Percentiles rank a stretch among this genome's conserved stretches.
phyloP scores from a whole-genome alignment of 106 monocot species.

The Platanthera guangdongensis region DNA sequence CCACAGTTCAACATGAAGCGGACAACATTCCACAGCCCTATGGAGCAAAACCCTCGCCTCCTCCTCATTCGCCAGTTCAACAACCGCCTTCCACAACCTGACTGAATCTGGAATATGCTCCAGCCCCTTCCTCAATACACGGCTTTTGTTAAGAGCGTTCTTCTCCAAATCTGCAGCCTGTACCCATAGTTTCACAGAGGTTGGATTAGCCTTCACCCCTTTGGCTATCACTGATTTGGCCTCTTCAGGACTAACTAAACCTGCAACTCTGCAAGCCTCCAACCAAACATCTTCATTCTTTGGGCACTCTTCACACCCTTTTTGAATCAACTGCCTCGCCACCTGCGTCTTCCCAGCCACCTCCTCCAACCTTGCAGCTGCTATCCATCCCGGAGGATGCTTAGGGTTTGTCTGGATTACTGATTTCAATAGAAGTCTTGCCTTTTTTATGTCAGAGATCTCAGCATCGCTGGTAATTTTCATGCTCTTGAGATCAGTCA shows the following conservation, averaged over 20 bases:
- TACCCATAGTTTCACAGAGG: slow-evolving; percentile 93
- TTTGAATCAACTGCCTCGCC: slow-evolving; percentile 88
- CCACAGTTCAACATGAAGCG: slow-evolving; percentile 95
- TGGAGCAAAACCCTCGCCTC: slow-evolving; percentile 88
- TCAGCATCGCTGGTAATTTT: slow-evolving; percentile 97
- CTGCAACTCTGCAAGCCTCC: slow-evolving; percentile 78
- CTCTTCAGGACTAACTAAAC: slow-evolving; percentile 53
- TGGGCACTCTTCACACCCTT: slow-evolving; percentile 95
- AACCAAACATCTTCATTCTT: slow-evolving; percentile 98
- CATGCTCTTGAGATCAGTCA: slow-evolving; percentile 98
- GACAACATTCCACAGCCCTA: slow-evolving; percentile 92
- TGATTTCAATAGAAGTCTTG: slow-evolving; percentile 80
- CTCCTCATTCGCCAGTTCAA: slow-evolving; percentile 87
- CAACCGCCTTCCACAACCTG: slow-evolving; percentile 92
- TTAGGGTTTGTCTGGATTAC: slow-evolving; percentile 96
- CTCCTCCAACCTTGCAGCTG: slow-evolving; percentile 93
- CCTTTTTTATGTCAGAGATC: slow-evolving; percentile 98
- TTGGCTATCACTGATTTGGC: slow-evolving; percentile 90
- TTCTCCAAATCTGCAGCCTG: slow-evolving; percentile 69
- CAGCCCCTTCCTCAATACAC: slow-evolving; percentile 82
- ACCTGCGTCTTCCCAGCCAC: slow-evolving; percentile 89
- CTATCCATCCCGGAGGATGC: slow-evolving; percentile 98
- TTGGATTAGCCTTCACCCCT: slow-evolving; percentile 79
- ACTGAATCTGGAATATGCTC: slow-evolving; percentile 93
- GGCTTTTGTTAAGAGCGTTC: slow-evolving; percentile 46